phyloP scores from a whole-genome alignment of 2,329 filamentous ascomycete genomes.

The Lecanicillium sp. region DNA sequence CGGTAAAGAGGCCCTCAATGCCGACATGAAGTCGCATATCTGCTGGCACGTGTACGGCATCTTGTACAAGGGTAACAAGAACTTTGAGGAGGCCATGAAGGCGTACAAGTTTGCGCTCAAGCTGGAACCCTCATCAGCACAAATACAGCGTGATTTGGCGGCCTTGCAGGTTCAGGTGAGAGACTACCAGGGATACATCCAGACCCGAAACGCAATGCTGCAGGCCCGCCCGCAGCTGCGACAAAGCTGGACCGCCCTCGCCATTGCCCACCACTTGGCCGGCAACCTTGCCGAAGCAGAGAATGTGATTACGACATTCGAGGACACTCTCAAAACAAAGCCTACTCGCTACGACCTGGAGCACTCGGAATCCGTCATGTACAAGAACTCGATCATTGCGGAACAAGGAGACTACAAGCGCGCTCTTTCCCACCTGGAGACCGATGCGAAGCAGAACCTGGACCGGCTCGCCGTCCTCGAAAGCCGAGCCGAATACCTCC shows the following conservation, averaged over 20 bases:
- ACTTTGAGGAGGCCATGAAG: constrained; percentile 98
- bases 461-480: constrained; percentile 85
- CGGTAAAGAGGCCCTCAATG: constrained; percentile 84
- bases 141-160: constrained; percentile 91
- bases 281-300: constrained; percentile 83
- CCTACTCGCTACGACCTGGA: constrained; percentile 77
- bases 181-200: constrained; percentile 88
- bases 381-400: constrained; percentile 92
- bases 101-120: constrained; percentile 94
- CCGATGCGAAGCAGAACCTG: constrained; percentile 67
- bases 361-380: constrained; percentile 87
- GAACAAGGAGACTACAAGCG: constrained; percentile 78
- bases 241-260: constrained; percentile 96
- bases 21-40: constrained; percentile 98
- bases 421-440: constrained; percentile 80
- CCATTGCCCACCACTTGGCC: constrained; percentile 85
- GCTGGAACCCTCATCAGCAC: constrained; percentile 87
- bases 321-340: constrained; percentile 81
- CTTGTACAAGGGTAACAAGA: constrained; percentile 88
- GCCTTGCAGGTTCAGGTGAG: constrained; percentile 94
- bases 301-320: constrained; percentile 83
- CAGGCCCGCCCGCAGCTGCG: constrained; percentile 73
- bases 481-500: constrained; percentile 74
- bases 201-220: constrained; percentile 83
- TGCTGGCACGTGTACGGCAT: constrained; percentile 99